Percentiles rank a stretch among this genome's conserved stretches.
phyloP scores from a whole-genome alignment of 139 green algal genomes.

The Chlorella sp. region DNA sequence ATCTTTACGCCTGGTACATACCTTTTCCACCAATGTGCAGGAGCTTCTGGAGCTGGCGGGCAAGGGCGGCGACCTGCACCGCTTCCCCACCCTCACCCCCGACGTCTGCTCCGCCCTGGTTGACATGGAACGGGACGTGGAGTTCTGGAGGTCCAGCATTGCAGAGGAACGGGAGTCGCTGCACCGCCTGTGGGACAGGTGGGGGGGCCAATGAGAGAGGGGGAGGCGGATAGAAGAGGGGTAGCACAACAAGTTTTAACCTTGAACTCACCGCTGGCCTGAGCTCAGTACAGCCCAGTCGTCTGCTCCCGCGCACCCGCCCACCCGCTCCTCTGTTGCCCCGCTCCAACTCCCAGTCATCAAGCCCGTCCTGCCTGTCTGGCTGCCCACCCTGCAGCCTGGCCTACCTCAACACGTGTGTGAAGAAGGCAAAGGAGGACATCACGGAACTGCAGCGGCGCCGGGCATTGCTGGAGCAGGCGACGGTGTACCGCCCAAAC shows the following conservation, averaged over 20 bases:
- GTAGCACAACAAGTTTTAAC: background rate
- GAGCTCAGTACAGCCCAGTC: too few species aligned
- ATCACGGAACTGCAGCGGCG: constrained; percentile 3
- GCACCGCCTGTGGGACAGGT: constrained; percentile 35
- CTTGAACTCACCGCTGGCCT: too few species aligned
- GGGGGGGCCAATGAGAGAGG: background rate
- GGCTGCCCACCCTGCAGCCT: background rate
- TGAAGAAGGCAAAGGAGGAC: constrained; percentile 1
- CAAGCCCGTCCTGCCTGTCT: background rate
- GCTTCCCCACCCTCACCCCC: constrained; percentile 4
- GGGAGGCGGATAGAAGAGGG: background rate
- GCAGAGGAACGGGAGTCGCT: constrained; percentile 12
- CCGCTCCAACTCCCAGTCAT: background rate
- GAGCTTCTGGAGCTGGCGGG: background rate
- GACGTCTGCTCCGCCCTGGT: background rate
- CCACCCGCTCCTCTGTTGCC: background rate
- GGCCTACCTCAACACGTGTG: constrained; percentile 5
- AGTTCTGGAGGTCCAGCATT: constrained; percentile 17
- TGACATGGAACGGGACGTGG: background rate
- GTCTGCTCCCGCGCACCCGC: too few species aligned
- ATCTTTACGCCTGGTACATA: too few species aligned
- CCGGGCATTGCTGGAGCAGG: background rate
- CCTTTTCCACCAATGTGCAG: too few species aligned
- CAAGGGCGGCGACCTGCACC: background rate
- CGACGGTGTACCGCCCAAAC: constrained; percentile 12